Evolutionary conservation across 164 flowering plant species (phyloP), one percentile per base, ranked within the genome.

Genomic region (Vitis amurensis): DNA sequence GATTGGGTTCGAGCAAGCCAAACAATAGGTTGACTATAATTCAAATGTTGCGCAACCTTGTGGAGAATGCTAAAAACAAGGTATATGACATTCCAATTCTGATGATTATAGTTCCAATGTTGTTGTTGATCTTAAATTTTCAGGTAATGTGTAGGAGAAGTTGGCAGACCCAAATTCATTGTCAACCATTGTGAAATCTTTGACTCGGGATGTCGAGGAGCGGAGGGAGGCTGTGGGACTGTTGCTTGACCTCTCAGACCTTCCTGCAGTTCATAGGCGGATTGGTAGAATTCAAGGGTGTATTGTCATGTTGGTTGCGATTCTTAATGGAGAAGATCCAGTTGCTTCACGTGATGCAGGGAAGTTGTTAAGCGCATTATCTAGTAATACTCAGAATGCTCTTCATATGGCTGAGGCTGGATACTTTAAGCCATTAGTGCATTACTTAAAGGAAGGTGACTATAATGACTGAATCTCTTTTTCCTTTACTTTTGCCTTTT

Each of bases 381-480:
- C 98, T 0, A 68, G 81, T 67, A 89, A 85, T 68, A 80, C 89
- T 29, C 97, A 91, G 68, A 87, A 90, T 79, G 96, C 82, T 50
- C 94, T 94, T 81, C 90, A 90, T 79, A 94, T 94, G 97, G 97
- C 96, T 0, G 96, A 94, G 80, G 93, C 97, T 23, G 94, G 93
- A 37, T 91, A 89, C 69, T 94, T 94, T 70, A 86, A 84, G 77
- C 96, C 98, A 16, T 70, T 94, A 11, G 84, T 91, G 49, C 89
- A 84, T 19, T 82, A 79, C 72, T 80, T 93, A 11, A 80, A 70
- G n/a, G 82, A 91, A 81, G 97, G 97, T 91, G 82, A 63, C 8
- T 59, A 14, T 19, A 50, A 13, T 50, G 13, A 8, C 16, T 48
- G 15, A 12, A 14, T 52, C 15, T 16, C 8, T 27, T 50, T 50